These are phyloP conservation scores for Solanum peruvianum DNA, from an alignment of 257 asterid species.

Conservation along the genomic window DNA sequence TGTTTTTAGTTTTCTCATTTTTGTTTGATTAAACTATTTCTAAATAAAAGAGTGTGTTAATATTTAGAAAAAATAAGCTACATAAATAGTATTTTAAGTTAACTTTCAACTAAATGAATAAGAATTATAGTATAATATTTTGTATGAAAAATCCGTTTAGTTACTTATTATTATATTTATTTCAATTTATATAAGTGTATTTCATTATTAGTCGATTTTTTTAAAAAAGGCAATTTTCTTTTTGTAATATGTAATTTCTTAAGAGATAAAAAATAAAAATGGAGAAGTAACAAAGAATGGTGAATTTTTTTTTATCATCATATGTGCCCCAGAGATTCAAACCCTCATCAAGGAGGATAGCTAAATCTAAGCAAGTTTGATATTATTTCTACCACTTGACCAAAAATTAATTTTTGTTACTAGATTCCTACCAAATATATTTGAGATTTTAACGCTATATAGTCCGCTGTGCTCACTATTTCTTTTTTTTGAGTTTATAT, in stretches of 20 bases:
- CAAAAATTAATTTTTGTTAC: no score
- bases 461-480: no score
- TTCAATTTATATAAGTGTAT: neutral
- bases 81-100: neutral
- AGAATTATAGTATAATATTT: neutral
- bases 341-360: neutral
- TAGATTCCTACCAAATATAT: no score
- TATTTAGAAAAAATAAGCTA: neutral
- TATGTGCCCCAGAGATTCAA: no score
- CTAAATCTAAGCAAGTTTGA: neutral
- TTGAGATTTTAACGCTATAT: neutral
- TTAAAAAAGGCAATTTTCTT: no score
- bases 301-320: no score
- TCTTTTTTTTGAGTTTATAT: no score
- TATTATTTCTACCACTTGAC: neutral
- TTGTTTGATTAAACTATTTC: neutral
- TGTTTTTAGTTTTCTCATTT: neutral
- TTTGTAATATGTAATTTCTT: no score
- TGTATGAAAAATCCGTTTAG: neutral
- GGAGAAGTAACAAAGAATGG: neutral
- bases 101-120: neutral
- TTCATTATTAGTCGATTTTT: neutral
- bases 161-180: no score
- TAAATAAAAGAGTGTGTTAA: no score
- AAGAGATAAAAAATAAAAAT: neutral